Evolutionary conservation across 1,284 basidiomycete genomes (phyloP).

Genomic region (Puccinia triticina): DNA sequence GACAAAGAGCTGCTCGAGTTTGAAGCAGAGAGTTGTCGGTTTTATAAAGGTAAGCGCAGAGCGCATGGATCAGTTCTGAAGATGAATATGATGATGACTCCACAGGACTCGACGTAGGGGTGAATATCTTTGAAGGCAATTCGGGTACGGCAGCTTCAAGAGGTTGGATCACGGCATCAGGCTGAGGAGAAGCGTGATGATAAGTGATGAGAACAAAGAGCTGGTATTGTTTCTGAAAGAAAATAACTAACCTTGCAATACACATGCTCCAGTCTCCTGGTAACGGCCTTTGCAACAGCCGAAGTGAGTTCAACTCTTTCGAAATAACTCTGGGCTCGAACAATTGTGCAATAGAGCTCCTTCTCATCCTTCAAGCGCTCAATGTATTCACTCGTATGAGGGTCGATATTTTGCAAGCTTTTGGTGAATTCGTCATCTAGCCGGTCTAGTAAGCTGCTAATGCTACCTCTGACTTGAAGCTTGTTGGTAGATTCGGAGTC

Average conservation of each 20-base stretch:
- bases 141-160: slow-evolving; percentile 73
- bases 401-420: slow-evolving; percentile 96
- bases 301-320: slow-evolving; percentile 76
- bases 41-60: slow-evolving; percentile 92
- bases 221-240: no score
- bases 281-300: slow-evolving; percentile 81
- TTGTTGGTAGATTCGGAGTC: slow-evolving; percentile 61
- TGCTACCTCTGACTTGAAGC: slow-evolving; percentile 80
- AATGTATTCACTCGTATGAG: slow-evolving; percentile 97
- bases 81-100: slow-evolving; percentile 37
- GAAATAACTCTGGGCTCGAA: slow-evolving; percentile 87
- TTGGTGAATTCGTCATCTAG: slow-evolving; percentile 98
- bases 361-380: slow-evolving; percentile 94
- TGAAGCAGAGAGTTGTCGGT: slow-evolving; percentile 85
- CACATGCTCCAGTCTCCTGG: slow-evolving; percentile 95
- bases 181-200: slow-evolving; percentile 64
- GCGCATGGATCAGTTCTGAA: slow-evolving; percentile 77
- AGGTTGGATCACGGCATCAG: slow-evolving; percentile 87
- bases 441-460: slow-evolving; percentile 92
- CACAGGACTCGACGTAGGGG: slow-evolving; percentile 67
- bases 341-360: slow-evolving; percentile 88
- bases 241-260: slow-evolving; percentile 80
- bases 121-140: slow-evolving; percentile 63
- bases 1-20: slow-evolving; percentile 93
- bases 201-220: not conserved